Evolutionary conservation across 2,329 filamentous ascomycete genomes (phyloP).

Genomic region (Pseudogymnoascus destructans): DNA sequence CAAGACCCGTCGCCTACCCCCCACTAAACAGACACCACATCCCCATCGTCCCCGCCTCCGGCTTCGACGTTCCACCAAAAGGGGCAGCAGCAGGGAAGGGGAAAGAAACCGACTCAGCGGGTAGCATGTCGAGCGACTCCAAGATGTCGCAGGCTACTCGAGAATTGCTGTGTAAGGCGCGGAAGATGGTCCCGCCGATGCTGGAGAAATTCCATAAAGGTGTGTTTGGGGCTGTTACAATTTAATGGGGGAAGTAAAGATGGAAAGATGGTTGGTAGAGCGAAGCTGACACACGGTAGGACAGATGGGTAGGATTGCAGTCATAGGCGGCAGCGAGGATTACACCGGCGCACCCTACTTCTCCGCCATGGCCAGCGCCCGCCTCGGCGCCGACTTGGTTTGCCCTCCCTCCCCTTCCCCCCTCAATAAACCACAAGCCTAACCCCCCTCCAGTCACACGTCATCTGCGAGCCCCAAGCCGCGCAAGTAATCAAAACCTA

Average conservation of each 20-base stretch:
- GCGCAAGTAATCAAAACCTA: constrained; percentile 90
- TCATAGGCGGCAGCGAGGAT: constrained; percentile 89
- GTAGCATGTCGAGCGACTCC: constrained; percentile 21
- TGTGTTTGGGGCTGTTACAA: constrained; percentile 27
- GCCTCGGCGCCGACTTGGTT: constrained; percentile 82
- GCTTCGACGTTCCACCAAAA: neutral
- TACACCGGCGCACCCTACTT: constrained; percentile 98
- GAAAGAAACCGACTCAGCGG: neutral
- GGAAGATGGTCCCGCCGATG: constrained; percentile 88
- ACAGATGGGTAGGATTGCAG: constrained; percentile 79
- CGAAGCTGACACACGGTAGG: constrained; percentile 38
- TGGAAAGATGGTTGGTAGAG: neutral
- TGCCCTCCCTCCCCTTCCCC: constrained; percentile 1
- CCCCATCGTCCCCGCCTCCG: constrained; percentile 6
- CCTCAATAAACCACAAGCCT: neutral
- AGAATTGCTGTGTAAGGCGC: constrained; percentile 65
- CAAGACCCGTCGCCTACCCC: neutral
- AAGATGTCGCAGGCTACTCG: constrained; percentile 58
- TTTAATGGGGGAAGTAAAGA: neutral
- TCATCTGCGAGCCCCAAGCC: constrained; percentile 87
- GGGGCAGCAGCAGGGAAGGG: neutral
- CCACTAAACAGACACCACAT: constrained; percentile 7
- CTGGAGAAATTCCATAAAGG: constrained; percentile 94
- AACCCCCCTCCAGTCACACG: constrained; percentile 51
- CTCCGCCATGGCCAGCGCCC: constrained; percentile 90